A percentile compares a stretch with the other conserved stretches of the same genome.
phyloP scores from a whole-genome alignment of 768 basidiomycete species.

The Hericium coralloides region DNA sequence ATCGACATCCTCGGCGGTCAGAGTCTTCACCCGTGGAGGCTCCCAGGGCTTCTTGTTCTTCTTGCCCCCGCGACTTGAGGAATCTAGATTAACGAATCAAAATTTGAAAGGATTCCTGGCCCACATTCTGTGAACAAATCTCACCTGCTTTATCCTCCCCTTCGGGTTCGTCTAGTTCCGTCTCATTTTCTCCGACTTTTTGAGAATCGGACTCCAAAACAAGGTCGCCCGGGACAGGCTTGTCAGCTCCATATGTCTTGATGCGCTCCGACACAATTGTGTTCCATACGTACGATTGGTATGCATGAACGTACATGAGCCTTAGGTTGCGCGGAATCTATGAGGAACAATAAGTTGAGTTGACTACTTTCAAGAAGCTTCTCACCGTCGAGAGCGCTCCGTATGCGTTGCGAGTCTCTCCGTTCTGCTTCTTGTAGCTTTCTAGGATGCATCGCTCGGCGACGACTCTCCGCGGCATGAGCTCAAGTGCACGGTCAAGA shows the following conservation, averaged over 20 bases:
- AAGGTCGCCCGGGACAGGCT: slow-evolving; percentile 82
- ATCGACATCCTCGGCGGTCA: slow-evolving; percentile 69
- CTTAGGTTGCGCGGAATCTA: slow-evolving; percentile 94
- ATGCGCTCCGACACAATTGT: slow-evolving; percentile 93
- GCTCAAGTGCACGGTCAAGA: slow-evolving; percentile 67
- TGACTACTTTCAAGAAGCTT: neutral
- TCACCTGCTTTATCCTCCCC: slow-evolving; percentile 20
- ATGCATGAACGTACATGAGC: slow-evolving; percentile 97
- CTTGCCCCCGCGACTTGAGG: slow-evolving; percentile 8
- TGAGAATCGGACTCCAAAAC: slow-evolving; percentile 51
- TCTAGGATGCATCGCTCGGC: slow-evolving; percentile 92
- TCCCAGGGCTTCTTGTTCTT: slow-evolving; percentile 45
- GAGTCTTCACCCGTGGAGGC: slow-evolving; percentile 62
- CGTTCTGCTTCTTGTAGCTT: slow-evolving; percentile 74
- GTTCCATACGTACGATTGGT: slow-evolving; percentile 99
- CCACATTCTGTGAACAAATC: no score
- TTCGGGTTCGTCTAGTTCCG: slow-evolving; percentile 22
- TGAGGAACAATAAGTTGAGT: neutral
- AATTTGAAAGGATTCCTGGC: neutral
- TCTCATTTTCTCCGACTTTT: slow-evolving; percentile 19
- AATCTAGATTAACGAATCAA: slow-evolving; percentile 1
- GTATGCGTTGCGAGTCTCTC: slow-evolving; percentile 75
- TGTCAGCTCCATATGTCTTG: slow-evolving; percentile 60
- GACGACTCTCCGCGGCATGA: slow-evolving; percentile 87
- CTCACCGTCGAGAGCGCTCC: slow-evolving; percentile 79